These are phyloP conservation scores for Haematococcus lacustris DNA, from an alignment of 139 green algal genomes.

Conservation along the genomic window DNA sequence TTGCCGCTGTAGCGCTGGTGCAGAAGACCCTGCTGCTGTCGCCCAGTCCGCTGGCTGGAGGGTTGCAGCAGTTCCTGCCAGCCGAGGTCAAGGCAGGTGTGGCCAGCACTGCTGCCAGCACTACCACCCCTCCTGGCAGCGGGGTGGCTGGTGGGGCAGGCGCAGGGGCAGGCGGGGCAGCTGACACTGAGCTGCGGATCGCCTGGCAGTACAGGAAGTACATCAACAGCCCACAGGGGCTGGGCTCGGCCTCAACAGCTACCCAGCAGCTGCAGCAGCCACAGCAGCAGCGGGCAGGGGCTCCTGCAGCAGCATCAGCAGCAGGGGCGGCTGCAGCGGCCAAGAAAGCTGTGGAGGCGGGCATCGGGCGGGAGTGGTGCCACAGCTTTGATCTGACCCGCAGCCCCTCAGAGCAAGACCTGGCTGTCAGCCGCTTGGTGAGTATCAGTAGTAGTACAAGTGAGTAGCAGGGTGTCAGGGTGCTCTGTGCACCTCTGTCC, in stretches of 20 bases:
- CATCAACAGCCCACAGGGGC: slow-evolving; percentile 41
- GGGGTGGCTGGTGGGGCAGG: no score
- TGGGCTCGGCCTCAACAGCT: not conserved
- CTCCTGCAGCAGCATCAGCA: not conserved
- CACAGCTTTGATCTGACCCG: slow-evolving; percentile 60
- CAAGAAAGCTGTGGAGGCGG: slow-evolving; percentile 20
- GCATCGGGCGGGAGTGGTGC: slow-evolving; percentile 56
- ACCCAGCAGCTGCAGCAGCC: not conserved
- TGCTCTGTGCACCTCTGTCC: no score
- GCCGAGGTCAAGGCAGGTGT: slow-evolving; percentile 7
- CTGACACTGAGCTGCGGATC: slow-evolving; percentile 57
- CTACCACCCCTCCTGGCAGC: no score
- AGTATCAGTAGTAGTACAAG: no score
- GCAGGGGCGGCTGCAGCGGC: not conserved
- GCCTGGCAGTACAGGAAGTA: slow-evolving; percentile 86
- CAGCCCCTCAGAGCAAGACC: no score
- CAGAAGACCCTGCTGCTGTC: slow-evolving; percentile 25
- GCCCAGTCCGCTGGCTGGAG: slow-evolving; percentile 2
- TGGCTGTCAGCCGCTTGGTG: no score
- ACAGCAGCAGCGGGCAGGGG: not conserved
- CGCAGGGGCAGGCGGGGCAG: slow-evolving; percentile 11
- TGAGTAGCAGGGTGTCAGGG: no score
- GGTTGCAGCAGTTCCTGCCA: slow-evolving; percentile 32
- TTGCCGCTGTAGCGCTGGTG: no score
- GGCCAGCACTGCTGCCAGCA: no score